Conservation (phyloP, 768 basidiomycete genomes). For the Fistulinella prunicolor region DNA sequence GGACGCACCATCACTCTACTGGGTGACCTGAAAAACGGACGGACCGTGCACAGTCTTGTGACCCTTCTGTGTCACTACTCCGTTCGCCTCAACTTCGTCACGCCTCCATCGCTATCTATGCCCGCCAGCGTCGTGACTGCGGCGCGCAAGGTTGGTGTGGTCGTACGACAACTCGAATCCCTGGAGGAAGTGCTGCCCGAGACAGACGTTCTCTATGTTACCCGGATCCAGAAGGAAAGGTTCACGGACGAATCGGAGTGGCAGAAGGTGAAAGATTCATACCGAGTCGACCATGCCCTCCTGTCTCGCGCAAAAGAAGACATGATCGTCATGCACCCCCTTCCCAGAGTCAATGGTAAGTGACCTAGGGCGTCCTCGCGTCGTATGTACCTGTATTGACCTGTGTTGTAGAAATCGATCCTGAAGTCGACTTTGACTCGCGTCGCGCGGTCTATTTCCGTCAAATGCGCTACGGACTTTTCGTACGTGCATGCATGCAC, state of each 20-base stretch:
- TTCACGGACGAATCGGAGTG: slow-evolving; percentile 82
- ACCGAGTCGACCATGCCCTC: slow-evolving; percentile 91
- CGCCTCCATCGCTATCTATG: slow-evolving; percentile 85
- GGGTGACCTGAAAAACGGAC: slow-evolving; percentile 96
- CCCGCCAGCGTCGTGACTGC: slow-evolving; percentile 79
- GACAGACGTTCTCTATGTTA: slow-evolving; percentile 97
- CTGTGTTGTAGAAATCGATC: slow-evolving; percentile 82
- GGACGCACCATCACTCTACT: slow-evolving; percentile 90
- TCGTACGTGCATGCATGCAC: slow-evolving; percentile 53
- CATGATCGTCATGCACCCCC: slow-evolving; percentile 99
- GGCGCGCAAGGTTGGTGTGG: slow-evolving; percentile 80
- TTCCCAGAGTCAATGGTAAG: slow-evolving; percentile 86
- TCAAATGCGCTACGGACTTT: slow-evolving; percentile 97
- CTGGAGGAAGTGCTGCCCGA: slow-evolving; percentile 88
- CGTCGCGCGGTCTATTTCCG: slow-evolving; percentile 96
- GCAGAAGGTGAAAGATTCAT: slow-evolving; percentile 87
- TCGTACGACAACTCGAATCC: slow-evolving; percentile 78
- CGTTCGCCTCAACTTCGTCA: slow-evolving; percentile 93
- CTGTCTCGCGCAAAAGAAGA: slow-evolving; percentile 91
- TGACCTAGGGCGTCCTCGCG: neutral
- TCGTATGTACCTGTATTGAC: slow-evolving; percentile 8
- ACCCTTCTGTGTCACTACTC: slow-evolving; percentile 88
- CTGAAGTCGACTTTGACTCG: slow-evolving; percentile 95
- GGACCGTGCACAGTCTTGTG: slow-evolving; percentile 96
- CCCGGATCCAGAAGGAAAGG: slow-evolving; percentile 93